These are phyloP conservation scores for Dryas drummondii DNA, from an alignment of 306 rosid genomes.

Conservation along the genomic window DNA sequence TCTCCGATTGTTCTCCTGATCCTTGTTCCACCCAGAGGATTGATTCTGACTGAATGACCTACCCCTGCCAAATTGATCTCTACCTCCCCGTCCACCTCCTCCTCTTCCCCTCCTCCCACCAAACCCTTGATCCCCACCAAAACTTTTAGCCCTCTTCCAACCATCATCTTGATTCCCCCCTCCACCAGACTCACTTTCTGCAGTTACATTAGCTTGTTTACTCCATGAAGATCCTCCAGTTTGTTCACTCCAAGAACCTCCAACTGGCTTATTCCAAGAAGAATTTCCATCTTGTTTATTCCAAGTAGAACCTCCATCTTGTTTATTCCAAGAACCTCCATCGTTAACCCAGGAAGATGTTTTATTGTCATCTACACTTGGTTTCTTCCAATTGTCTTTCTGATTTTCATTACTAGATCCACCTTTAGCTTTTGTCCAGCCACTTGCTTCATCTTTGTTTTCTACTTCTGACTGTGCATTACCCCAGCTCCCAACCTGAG, in stretches of 20 bases:
- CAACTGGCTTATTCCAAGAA: conserved; percentile 28
- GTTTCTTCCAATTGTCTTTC: conserved; percentile 25
- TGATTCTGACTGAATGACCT: conserved; percentile 13
- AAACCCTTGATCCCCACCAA: conserved; percentile 19
- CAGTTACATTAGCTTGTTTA: conserved; percentile 11
- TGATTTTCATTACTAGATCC: conserved; percentile 16
- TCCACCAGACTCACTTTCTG: conserved; percentile 3
- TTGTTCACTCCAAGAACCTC: conserved; percentile 34
- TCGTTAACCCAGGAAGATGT: not conserved
- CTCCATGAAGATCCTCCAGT: conserved; percentile 9
- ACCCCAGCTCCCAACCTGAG: conserved; percentile 12
- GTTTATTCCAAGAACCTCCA: conserved; percentile 14
- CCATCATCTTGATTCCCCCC: conserved; percentile 25
- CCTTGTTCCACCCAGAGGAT: conserved; percentile 12
- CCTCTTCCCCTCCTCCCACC: conserved; percentile 6
- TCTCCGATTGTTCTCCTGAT: not conserved
- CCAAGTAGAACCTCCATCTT: conserved; percentile 5
- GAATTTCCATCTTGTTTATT: not conserved
- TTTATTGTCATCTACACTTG: conserved; percentile 5
- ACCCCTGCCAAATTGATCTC: conserved; percentile 25
- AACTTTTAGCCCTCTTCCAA: conserved; percentile 15
- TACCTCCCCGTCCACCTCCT: conserved; percentile 9
- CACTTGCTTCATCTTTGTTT: not conserved
- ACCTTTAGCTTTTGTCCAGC: conserved; percentile 8
- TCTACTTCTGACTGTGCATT: conserved; percentile 17